A percentile compares a stretch with the other conserved stretches of the same genome.
Evolutionary conservation across 495 filamentous ascomycete species (phyloP).

Genomic region (Paragyromitra xinjiangensis): DNA sequence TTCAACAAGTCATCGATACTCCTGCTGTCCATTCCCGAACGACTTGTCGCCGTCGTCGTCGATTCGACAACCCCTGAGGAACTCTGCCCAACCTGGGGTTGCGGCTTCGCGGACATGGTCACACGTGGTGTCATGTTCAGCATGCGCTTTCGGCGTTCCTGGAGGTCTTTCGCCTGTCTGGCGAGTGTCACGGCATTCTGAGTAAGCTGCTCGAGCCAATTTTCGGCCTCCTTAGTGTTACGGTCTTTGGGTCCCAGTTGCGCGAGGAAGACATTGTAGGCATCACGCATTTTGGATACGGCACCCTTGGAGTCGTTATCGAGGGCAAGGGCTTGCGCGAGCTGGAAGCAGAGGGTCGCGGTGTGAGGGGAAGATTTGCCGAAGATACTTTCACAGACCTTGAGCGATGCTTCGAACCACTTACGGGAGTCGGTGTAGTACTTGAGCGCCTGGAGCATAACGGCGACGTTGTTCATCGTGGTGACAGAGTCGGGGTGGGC

Average conservation of each 20-base stretch:
- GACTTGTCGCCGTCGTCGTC: constrained; percentile 56
- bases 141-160: constrained; percentile 73
- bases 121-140: constrained; percentile 68
- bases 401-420: constrained; percentile 95
- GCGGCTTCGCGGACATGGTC: constrained; percentile 59
- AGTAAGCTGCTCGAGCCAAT: constrained; percentile 95
- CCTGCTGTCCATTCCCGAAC: constrained; percentile 68
- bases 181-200: constrained; percentile 92
- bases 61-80: constrained; percentile 60
- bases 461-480: constrained; percentile 97
- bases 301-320: constrained; percentile 91
- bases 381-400: constrained; percentile 84
- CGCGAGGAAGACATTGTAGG: constrained; percentile 89
- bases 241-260: constrained; percentile 86
- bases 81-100: constrained; percentile 65
- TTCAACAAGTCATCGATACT: constrained; percentile 86
- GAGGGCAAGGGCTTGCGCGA: constrained; percentile 90
- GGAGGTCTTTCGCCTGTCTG: constrained; percentile 86
- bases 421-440: constrained; percentile 88
- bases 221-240: constrained; percentile 94
- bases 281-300: constrained; percentile 90
- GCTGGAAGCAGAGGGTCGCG: constrained; percentile 95
- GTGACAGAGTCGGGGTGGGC: constrained; percentile 98
- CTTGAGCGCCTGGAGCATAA: constrained; percentile 96
- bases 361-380: constrained; percentile 88